Conservation (phyloP, 352 stramenopile species). For the Globisporangium sylvaticum region DNA sequence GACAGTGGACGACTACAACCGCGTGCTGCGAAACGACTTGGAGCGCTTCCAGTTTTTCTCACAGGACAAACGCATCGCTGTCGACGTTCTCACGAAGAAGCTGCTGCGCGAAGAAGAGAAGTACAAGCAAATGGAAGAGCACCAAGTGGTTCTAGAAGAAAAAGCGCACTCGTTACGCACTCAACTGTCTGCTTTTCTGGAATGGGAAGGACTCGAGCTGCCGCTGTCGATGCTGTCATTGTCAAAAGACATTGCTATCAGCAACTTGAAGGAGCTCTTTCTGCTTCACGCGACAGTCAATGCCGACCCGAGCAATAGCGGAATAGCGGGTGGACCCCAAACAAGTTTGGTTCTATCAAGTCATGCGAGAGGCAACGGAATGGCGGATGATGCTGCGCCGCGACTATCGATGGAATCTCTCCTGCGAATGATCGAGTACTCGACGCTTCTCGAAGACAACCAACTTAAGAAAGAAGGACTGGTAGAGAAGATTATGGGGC, state of each 20-base stretch:
- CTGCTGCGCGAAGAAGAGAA: slow-evolving; percentile 66
- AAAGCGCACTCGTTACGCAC: slow-evolving; percentile 36
- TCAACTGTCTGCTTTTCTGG: slow-evolving; percentile 45
- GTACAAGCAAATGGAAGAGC: slow-evolving; percentile 55
- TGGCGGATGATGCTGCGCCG: slow-evolving; percentile 11
- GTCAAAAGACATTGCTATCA: slow-evolving; percentile 47
- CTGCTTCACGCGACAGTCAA: slow-evolving; percentile 28
- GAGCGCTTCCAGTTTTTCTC: slow-evolving; percentile 79
- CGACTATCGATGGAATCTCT: slow-evolving; percentile 39
- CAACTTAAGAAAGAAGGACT: slow-evolving; percentile 29
- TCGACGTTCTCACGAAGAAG: slow-evolving; percentile 77
- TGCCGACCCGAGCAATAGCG: neutral
- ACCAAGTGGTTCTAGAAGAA: slow-evolving; percentile 48
- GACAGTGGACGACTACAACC: slow-evolving; percentile 68
- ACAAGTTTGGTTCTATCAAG: neutral
- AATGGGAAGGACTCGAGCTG: slow-evolving; percentile 45
- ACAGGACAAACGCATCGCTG: slow-evolving; percentile 68
- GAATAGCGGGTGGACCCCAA: neutral
- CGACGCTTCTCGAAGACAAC: slow-evolving; percentile 34
- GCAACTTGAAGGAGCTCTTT: slow-evolving; percentile 52
- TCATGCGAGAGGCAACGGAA: neutral
- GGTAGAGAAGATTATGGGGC: slow-evolving; percentile 18
- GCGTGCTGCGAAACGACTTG: slow-evolving; percentile 63
- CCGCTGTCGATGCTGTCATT: slow-evolving; percentile 45
- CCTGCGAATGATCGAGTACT: slow-evolving; percentile 45